Conservation (phyloP, 1,139 yeast species). For the Protomyces lactucae-debilis region DNA sequence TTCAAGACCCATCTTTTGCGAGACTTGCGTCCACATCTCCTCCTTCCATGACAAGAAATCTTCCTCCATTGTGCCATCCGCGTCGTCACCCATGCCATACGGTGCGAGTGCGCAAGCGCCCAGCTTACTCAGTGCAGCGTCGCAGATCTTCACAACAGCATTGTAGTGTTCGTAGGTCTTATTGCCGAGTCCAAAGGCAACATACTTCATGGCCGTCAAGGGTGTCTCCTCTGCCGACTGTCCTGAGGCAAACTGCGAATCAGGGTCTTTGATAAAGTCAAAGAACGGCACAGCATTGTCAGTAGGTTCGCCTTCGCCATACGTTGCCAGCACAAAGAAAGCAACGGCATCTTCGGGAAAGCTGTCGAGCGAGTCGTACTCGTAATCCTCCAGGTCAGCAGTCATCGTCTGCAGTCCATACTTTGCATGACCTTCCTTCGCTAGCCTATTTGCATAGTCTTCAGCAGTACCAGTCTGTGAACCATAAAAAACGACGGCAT, state of each 20-base stretch:
- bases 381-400: constrained; percentile 84
- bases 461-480: constrained; percentile 99
- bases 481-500: constrained; percentile 78
- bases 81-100: constrained; percentile 91
- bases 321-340: constrained; percentile 80
- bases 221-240: constrained; percentile 46
- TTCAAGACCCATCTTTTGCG: constrained; percentile 55
- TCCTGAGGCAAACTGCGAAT: constrained; percentile 40
- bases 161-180: constrained; percentile 89
- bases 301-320: constrained; percentile 98
- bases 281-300: constrained; percentile 79
- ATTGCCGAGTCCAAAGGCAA: constrained; percentile 87
- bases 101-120: constrained; percentile 70
- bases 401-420: constrained; percentile 80
- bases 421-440: constrained; percentile 79
- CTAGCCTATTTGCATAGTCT: constrained; percentile 84
- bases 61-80: constrained; percentile 90
- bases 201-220: constrained; percentile 59
- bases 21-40: constrained; percentile 41
- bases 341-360: constrained; percentile 55
- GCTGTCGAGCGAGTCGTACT: constrained; percentile 66
- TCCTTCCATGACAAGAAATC: constrained; percentile 94
- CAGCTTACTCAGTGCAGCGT: constrained; percentile 49
- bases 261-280: constrained; percentile 41
- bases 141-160: constrained; percentile 66